Base-by-base conservation (phyloP, 495 filamentous ascomycete genomes). In the Bathelium albidoporum region DNA sequence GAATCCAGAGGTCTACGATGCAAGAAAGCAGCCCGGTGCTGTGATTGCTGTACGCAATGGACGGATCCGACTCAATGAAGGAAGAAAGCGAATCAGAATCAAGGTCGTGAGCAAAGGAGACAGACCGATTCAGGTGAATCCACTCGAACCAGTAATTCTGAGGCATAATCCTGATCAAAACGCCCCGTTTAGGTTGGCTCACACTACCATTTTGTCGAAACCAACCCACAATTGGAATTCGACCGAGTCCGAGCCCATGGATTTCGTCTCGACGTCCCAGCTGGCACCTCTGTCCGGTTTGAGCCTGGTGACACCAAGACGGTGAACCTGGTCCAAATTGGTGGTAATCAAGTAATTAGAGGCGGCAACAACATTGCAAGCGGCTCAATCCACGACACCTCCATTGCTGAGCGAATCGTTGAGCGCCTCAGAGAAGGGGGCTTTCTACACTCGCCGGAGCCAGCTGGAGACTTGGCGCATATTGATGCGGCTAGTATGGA, bases 181-280 rank as follows among this genome's bases (percentile, higher is more conserved):
- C 4, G 18, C 28, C 1, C 20, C 16, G 3, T 41, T 14, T 49
- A 88, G 84, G 81, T 92, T 66, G 94, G 94, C 22, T 95, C 90
- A 62, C 94, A 98, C 73, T 98, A 97, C 75, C 92, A 97, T 75
- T 91, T 98, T 73, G 83, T 96, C 70, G 94, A 98, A 78, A 88
- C 85, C 24, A 98, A 98, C 72, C 89, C 92, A 24, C 83, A 88
- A 73, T 79, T 98, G 61, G 84, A 89, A 70, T 98, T 98, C 73
- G 94, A 98, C 73, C 89, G 94, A n/a, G 73, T 83, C 31, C 83
- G 84, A 59, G 81, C 92, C 0, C 92, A 92, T 68, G 94, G 94
- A 2, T 96, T 81, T 73, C 83, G 92, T 12, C 80, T 98, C 24
- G 92, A 98, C 70, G 92, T 97, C 44, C 74, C 92, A 1, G 91